Percentiles rank a stretch among this genome's conserved stretches.
Conservation (phyloP, 495 filamentous ascomycete species). For the Daldinia caldariorum region DNA sequence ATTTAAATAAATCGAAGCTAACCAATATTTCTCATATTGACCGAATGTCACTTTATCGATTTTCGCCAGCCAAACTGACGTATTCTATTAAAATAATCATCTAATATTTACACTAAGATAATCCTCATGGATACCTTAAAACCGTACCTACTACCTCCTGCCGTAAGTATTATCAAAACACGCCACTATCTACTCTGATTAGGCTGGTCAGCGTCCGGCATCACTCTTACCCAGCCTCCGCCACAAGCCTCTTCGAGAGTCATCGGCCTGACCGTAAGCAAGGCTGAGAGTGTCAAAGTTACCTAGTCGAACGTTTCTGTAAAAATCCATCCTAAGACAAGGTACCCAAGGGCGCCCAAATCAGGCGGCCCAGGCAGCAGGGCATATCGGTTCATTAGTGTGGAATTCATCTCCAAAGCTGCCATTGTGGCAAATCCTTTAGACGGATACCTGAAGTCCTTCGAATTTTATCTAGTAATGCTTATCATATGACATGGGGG, state of each 20-base stretch:
- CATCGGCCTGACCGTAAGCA: background rate
- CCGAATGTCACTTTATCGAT: background rate
- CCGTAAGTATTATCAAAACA: background rate
- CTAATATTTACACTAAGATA: background rate
- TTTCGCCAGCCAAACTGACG: background rate
- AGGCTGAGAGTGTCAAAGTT: background rate
- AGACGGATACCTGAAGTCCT: background rate
- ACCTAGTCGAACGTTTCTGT: background rate
- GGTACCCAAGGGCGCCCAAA: background rate
- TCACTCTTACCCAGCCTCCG: background rate
- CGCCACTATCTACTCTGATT: background rate
- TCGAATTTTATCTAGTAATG: background rate
- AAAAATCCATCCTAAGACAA: background rate
- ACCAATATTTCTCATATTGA: background rate
- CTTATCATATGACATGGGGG: background rate
- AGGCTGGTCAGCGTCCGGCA: background rate
- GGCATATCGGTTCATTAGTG: background rate
- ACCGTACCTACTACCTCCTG: background rate
- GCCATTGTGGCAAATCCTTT: background rate
- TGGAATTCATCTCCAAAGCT: background rate
- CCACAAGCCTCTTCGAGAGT: background rate
- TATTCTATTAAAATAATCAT: background rate
- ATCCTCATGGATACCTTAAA: background rate
- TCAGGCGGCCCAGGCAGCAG: background rate
- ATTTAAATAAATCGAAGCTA: background rate